A percentile compares a stretch with the other conserved stretches of the same genome.
Evolutionary conservation across 495 filamentous ascomycete genomes (phyloP).

Genomic region (Letharia columbiana): DNA sequence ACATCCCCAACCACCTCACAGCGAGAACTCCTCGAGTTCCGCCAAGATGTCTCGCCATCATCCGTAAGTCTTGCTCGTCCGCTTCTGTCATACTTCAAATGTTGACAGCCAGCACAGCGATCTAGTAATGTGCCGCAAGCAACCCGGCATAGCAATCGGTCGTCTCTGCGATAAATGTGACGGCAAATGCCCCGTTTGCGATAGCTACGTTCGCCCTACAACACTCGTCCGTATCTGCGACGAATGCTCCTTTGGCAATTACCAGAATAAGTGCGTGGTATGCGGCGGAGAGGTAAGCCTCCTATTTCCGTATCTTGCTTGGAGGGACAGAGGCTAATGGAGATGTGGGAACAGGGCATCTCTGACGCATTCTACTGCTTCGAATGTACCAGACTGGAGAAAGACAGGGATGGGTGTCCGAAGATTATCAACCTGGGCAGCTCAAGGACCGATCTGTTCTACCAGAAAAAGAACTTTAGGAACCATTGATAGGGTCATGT

Average conservation of each 20-base stretch:
- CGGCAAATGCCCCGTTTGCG: constrained; percentile 98
- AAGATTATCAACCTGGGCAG: constrained; percentile 99
- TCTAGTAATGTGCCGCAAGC: constrained; percentile 99
- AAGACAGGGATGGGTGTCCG: constrained; percentile 94
- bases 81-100: background rate
- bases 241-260: constrained; percentile 98
- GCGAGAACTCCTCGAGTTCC: background rate
- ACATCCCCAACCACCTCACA: background rate
- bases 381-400: constrained; percentile 94
- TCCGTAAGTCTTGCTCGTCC: constrained; percentile 45
- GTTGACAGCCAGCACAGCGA: constrained; percentile 47
- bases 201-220: constrained; percentile 95
- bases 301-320: background rate
- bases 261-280: constrained; percentile 99
- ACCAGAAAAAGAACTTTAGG: constrained; percentile 69
- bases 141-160: constrained; percentile 94
- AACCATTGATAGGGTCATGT: constrained; percentile 45
- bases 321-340: background rate
- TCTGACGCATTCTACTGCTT: constrained; percentile 99
- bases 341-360: constrained; percentile 51
- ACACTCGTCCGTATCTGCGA: constrained; percentile 98
- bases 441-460: constrained; percentile 89
- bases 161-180: constrained; percentile 99
- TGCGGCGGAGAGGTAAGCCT: constrained; percentile 73
- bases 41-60: constrained; percentile 65